These are phyloP conservation scores for Cocos nucifera DNA, from an alignment of 176 grass and related monocot species.

Conservation along the genomic window DNA sequence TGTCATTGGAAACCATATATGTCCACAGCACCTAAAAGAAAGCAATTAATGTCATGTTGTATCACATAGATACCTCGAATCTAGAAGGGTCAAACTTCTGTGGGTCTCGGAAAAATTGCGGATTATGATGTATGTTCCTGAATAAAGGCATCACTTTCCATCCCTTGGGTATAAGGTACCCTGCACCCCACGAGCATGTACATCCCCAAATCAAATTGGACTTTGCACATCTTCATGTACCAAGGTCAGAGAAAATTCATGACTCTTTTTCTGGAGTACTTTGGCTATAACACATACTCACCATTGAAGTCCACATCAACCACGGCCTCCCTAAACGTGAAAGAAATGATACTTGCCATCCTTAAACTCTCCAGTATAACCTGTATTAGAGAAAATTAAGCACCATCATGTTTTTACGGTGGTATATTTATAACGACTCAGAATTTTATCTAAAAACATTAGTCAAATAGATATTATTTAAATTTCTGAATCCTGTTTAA, in stretches of 20 bases:
- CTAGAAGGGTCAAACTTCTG: conserved; percentile 77
- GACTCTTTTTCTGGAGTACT: too few species aligned
- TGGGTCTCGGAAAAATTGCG: conserved; percentile 70
- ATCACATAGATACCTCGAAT: conserved; percentile 41
- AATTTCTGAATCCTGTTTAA: too few species aligned
- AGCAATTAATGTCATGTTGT: too few species aligned
- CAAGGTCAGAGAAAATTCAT: too few species aligned
- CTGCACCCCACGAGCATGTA: conserved; percentile 17
- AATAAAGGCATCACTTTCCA: conserved; percentile 99
- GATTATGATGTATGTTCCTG: conserved; percentile 82
- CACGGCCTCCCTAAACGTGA: conserved; percentile 91
- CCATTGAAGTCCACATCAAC: conserved; percentile 97
- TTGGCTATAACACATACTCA: background rate
- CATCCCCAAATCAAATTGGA: too few species aligned
- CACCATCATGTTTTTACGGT: conserved; percentile 21
- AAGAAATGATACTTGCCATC: conserved; percentile 97
- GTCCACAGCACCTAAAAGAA: too few species aligned
- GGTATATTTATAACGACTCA: background rate
- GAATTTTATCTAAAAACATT: too few species aligned
- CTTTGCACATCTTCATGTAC: too few species aligned
- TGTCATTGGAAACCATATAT: too few species aligned
- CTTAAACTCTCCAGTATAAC: conserved; percentile 95
- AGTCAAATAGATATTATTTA: too few species aligned
- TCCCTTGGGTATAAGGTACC: conserved; percentile 84
- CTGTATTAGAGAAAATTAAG: conserved; percentile 21